Evolutionary conservation across 2,329 filamentous ascomycete species (phyloP), one percentile per base, ranked within the genome.

Genomic region (Anisogramma anomala): DNA sequence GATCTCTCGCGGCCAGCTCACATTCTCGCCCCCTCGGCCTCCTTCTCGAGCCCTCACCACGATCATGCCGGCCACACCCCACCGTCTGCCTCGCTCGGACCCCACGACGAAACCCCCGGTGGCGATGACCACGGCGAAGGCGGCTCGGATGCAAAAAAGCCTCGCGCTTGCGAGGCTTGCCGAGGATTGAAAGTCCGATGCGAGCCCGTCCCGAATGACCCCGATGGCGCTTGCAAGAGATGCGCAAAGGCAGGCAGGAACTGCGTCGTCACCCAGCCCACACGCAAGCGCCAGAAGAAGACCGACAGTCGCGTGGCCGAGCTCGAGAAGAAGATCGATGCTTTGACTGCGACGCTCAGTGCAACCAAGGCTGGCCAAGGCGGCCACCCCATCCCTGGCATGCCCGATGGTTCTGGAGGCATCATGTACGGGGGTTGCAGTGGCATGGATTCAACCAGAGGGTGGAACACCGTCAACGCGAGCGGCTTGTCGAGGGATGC

Each of bases 291-390:
- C 33, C 84, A 89, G 65, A 94, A 89, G 68, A 94, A 94, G 68
- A 87, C 84, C 40, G 88, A 94, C 58, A 89, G 78, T 50, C 73
- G 86, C 38, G 87, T 95, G 10, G 82, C 86, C 7, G 87, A 94
- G 65, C 69, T 95, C 38, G 87, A 94, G 67, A 86, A 82, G 68
- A 93, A 93, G 66, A 89, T 94, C 49, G 86, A 94, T 65, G 84
- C 82, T 7, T 59, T 94, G 56, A 94, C 84, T 6, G 84, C 85
- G 6, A 86, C 78, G 26, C 58, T 94, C 49, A 79, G 85, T 33
- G 77, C 82, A 2, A 61, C 56, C 13, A 53, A 59, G 40, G 55
- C 55, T 7, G 51, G 50, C 10, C 44, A 46, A 33, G 32, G 30
- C 18, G 36, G 20, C 14, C 31, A 36, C 11, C 20, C 41, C 11